A percentile compares a stretch with the other conserved stretches of the same genome.
These are phyloP conservation scores for Obelidium mucronatum DNA, from an alignment of 192 early-diverging fungal species.

Conservation along the genomic window DNA sequence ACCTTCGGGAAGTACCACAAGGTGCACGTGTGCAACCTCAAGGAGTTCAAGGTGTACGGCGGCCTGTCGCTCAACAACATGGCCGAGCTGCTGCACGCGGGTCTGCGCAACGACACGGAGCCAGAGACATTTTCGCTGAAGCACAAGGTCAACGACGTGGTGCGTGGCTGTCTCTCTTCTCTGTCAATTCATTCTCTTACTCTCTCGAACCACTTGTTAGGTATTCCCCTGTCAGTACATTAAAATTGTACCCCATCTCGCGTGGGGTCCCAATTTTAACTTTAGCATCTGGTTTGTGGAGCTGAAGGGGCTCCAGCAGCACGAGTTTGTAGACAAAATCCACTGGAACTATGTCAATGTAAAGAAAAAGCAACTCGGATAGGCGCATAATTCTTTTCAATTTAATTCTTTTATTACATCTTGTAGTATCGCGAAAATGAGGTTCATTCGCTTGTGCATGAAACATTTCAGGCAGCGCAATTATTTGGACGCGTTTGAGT, in stretches of 20 bases:
- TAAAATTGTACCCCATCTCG: conserved; percentile 90
- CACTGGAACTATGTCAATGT: conserved; percentile 72
- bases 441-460: conserved; percentile 82
- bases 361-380: too few species aligned
- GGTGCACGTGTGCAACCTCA: conserved; percentile 94
- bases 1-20: conserved; percentile 96
- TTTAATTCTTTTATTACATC: not conserved
- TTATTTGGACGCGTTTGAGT: conserved; percentile 73
- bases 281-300: conserved; percentile 97
- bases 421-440: conserved; percentile 76
- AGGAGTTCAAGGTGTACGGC: conserved; percentile 95
- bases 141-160: conserved; percentile 74
- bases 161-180: conserved; percentile 41
- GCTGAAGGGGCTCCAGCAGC: conserved; percentile 77
- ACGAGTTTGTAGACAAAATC: conserved; percentile 70
- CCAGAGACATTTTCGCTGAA: conserved; percentile 87
- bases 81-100: conserved; percentile 80
- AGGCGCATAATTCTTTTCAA: conserved; percentile 18
- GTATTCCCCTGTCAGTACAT: conserved; percentile 90
- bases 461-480: conserved; percentile 89
- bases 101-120: conserved; percentile 70
- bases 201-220: conserved; percentile 23
- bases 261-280: conserved; percentile 93
- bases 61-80: conserved; percentile 84
- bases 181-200: not conserved